Evolutionary conservation across 768 basidiomycete species (phyloP).

Genomic region (Podaxis rugospora): DNA sequence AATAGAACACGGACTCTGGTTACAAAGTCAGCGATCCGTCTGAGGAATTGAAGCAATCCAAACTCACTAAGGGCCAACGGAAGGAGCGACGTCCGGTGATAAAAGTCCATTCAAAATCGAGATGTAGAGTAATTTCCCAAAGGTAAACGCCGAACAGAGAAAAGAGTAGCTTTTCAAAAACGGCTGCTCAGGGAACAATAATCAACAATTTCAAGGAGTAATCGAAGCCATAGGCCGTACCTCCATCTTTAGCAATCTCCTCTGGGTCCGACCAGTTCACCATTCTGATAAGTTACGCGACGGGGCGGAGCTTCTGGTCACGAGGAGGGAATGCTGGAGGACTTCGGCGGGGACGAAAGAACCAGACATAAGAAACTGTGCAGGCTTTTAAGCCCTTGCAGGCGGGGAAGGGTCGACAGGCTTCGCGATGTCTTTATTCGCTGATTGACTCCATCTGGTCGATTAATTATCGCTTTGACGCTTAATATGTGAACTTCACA

Average conservation of each 20-base stretch:
- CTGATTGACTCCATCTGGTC: not conserved
- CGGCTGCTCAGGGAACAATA: constrained; percentile 29
- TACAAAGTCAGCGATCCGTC: not conserved
- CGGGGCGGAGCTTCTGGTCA: not conserved
- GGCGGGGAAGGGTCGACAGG: not conserved
- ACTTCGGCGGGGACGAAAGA: constrained; percentile 4
- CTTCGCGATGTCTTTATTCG: not conserved
- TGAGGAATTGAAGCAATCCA: not conserved
- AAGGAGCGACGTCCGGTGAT: constrained; percentile 52
- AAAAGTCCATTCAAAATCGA: constrained; percentile 65
- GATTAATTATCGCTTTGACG: not conserved
- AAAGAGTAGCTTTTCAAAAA: constrained; percentile 57
- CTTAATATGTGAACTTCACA: not conserved
- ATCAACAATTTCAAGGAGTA: not conserved
- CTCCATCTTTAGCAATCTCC: constrained; percentile 39
- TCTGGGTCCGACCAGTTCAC: constrained; percentile 45
- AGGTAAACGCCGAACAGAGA: constrained; percentile 61
- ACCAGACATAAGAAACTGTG: not conserved
- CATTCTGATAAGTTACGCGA: constrained; percentile 27
- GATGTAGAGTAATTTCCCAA: constrained; percentile 65
- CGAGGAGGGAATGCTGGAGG: not conserved
- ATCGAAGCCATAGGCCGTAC: constrained; percentile 17
- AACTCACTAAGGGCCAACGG: constrained; percentile 66
- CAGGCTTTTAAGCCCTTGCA: constrained; percentile 6
- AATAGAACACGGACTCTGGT: not conserved